Evolutionary conservation across 805 yeast genomes (phyloP).

Genomic region (Kregervanrija pseudodelftensis): DNA sequence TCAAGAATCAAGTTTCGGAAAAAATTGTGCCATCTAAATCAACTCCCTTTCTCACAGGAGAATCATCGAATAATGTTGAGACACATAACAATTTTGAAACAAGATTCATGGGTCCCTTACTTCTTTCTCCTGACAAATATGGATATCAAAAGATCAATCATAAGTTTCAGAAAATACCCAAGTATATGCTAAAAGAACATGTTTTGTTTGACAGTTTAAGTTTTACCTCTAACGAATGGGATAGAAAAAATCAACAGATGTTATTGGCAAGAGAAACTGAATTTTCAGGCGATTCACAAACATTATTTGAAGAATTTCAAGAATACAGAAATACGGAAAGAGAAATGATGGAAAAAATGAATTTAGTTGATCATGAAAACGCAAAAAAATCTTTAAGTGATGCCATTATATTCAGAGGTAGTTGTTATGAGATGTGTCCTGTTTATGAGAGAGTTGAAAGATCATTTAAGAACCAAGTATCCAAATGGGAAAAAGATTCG

Average conservation of each 20-base stretch:
- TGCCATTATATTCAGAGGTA: conserved; percentile 81
- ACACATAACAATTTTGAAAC: conserved; percentile 14
- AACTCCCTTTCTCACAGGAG: not conserved
- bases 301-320: conserved; percentile 69
- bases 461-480: conserved; percentile 79
- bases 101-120: conserved; percentile 26
- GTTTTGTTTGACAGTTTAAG: conserved; percentile 29
- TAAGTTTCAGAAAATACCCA: conserved; percentile 19
- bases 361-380: conserved; percentile 83
- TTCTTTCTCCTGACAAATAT: conserved; percentile 19
- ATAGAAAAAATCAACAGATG: conserved; percentile 57
- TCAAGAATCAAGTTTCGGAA: not conserved
- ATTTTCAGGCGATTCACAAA: conserved; percentile 48
- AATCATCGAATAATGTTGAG: not conserved
- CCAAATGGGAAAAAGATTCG: conserved; percentile 65
- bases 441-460: conserved; percentile 85
- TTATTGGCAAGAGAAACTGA: conserved; percentile 46
- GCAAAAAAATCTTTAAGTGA: conserved; percentile 75
- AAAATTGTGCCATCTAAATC: conserved; percentile 1
- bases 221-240: conserved; percentile 53
- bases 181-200: conserved; percentile 27
- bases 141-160: conserved; percentile 23
- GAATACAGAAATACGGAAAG: conserved; percentile 71
- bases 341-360: conserved; percentile 65
- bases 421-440: conserved; percentile 94